phyloP scores from a whole-genome alignment of 192 early-diverging fungal genomes.

The Phlyctochytrium arcticum region DNA sequence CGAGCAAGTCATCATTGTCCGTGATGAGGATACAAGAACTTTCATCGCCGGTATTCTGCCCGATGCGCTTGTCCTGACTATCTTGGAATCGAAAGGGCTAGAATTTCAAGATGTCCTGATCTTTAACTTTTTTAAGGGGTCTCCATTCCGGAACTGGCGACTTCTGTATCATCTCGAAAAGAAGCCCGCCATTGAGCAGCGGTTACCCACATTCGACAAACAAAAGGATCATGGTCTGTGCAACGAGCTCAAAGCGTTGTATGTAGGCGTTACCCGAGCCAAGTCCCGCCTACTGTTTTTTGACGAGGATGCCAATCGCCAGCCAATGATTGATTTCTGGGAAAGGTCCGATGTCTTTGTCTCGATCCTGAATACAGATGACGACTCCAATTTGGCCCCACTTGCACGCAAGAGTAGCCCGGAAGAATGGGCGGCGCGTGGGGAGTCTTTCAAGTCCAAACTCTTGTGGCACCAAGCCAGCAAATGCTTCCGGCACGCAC shows the following conservation, averaged over 20 bases:
- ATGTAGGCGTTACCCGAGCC: conserved; percentile 5
- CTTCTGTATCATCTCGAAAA: neutral
- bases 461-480: neutral
- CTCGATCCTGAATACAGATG: neutral
- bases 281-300: neutral
- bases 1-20: conserved; percentile 3
- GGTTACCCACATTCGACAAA: neutral
- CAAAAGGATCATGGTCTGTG: neutral
- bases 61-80: neutral
- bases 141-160: neutral
- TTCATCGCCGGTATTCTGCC: neutral
- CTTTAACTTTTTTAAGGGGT: neutral
- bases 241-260: neutral
- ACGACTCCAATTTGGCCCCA: neutral
- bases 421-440: neutral
- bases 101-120: conserved; percentile 7
- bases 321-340: neutral
- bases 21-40: neutral
- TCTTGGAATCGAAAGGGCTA: conserved; percentile 4
- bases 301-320: neutral
- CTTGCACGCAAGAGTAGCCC: neutral
- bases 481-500: neutral
- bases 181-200: neutral
- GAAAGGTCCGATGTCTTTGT: neutral
- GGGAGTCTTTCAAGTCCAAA: neutral